Base-by-base conservation (phyloP, 2,329 filamentous ascomycete species). In the Penicillium sp. region DNA sequence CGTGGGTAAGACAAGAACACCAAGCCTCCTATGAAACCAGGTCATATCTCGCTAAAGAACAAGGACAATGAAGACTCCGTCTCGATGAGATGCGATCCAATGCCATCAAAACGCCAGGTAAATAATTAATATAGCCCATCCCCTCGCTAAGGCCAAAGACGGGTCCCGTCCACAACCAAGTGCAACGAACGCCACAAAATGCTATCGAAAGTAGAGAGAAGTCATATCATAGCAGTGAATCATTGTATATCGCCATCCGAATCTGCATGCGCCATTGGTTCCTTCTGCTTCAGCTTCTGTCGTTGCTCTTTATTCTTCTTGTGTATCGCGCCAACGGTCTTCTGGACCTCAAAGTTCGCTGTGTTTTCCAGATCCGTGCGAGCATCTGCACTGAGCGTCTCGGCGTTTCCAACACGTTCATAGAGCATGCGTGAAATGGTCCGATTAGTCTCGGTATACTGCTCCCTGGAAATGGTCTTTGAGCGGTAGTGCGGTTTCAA, bases 401-500 rank as follows among this genome's bases (percentile, higher is more conserved):
- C 77, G 14, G 82, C 81, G 39, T 81, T 81, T 5, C 82, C 82
- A 27, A 86, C 82, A 49, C 80, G 79, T 35, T 87, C 92, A 76
- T 99, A 99, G 59, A 99, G 81, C 78, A 89, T 90, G 58, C 92
- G 89, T 43, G 92, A 97, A 36, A 98, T 88, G 60, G 90, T 89
- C 62, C 92, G 88, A 73, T 98, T 98, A 77, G 98, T 96, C 57
- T 87, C 87, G 2, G 91, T 94, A 74, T 96, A 99, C 75, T 97
- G 89, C 60, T 96, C 91, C 66, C 92, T 91, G 18, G 88, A 92
- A 61, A 98, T 84, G 62, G 89, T 85, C 67, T 89, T 88, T 43
- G 89, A 89, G 62, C 88, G 85, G 81, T 94, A 98, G 65, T 92
- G 85, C 35, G 93, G 92, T 66, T 91, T 90, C 44, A 99, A 81